Evolutionary conservation across 768 basidiomycete genomes (phyloP), one percentile per base, ranked within the genome.

Genomic region (Cystobasidium onofrii): DNA sequence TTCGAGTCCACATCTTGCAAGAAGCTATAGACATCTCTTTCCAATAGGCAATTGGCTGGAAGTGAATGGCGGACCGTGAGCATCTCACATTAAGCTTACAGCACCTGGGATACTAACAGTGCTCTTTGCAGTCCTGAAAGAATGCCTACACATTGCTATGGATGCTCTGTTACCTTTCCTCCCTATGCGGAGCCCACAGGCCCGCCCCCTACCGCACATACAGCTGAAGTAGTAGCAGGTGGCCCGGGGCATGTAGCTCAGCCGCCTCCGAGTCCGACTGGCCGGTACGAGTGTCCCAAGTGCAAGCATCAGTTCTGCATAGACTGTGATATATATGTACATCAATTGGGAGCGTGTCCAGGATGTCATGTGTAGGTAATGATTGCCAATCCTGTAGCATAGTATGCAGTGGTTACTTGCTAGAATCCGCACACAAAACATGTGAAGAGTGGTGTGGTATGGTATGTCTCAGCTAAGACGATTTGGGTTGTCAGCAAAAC

Each of bases 271-370:
- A 93, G 90, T 76, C 87, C 90, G 0, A 83, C 90, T 6, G 90
- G 92, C 20, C 85, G 95, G 39, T 99, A 98, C 81, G 85, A 88
- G 65, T 97, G 96, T 81, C 88, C 89, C 1, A 89, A 90, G 27
- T 98, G 96, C 82, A 78, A 81, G 1, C 83, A 89, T 63, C 89
- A 96, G 80, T 99, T 97, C 79, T 98, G 96, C 80, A 86, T 88
- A 29, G 94, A 98, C 62, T 99, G 96, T 80, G 96, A 99, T 82
- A 86, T 95, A 23, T 96, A 97, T 79, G 88, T 97, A 3, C 96
- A 98, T 78, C 91, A 95, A 25, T 84, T 97, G 23, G 95, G 97
- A 79, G 92, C 90, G 74, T 99, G 95, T 83, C 93, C 95, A 0
- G 83, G 84, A 1, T 85, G 84, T 63, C 74, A 75, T 36, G 54